Conservation (phyloP, 805 yeast species). For the Candida michaelii region DNA sequence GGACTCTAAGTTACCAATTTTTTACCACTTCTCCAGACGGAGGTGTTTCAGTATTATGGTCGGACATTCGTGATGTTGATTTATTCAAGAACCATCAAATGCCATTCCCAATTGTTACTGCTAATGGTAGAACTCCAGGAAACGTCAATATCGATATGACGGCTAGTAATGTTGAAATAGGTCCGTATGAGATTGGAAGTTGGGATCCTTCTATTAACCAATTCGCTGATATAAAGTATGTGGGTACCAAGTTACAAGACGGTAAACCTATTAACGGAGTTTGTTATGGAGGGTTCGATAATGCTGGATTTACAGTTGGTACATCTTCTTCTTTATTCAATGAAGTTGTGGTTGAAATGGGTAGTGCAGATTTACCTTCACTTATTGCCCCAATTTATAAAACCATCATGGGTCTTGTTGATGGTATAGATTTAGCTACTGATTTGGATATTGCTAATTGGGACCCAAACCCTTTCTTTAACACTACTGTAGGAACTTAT, state of each 20-base stretch:
- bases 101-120: conserved; percentile 41
- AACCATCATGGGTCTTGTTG: conserved; percentile 31
- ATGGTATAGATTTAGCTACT: conserved; percentile 44
- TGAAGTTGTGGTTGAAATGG: conserved; percentile 56
- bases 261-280: conserved; percentile 51
- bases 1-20: conserved; percentile 41
- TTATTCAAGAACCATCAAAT: conserved; percentile 29
- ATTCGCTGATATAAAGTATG: conserved; percentile 64
- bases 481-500: conserved; percentile 33
- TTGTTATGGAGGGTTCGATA: conserved; percentile 73
- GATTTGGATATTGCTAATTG: conserved; percentile 69
- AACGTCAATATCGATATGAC: conserved; percentile 27
- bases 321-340: conserved; percentile 82
- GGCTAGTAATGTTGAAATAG: conserved; percentile 39
- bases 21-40: conserved; percentile 27
- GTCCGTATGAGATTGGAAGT: conserved; percentile 60
- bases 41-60: conserved; percentile 32
- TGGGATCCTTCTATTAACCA: conserved; percentile 77
- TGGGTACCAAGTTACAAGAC: conserved; percentile 59
- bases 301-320: conserved; percentile 78
- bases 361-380: conserved; percentile 31
- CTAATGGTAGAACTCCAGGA: conserved; percentile 38
- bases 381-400: conserved; percentile 21
- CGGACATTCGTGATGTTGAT: conserved; percentile 23
- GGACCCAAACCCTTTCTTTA: conserved; percentile 63